Percentiles rank a stretch among this genome's conserved stretches.
These are phyloP conservation scores for Syzygium oleosum DNA, from an alignment of 345 rosid genomes.

Conservation along the genomic window DNA sequence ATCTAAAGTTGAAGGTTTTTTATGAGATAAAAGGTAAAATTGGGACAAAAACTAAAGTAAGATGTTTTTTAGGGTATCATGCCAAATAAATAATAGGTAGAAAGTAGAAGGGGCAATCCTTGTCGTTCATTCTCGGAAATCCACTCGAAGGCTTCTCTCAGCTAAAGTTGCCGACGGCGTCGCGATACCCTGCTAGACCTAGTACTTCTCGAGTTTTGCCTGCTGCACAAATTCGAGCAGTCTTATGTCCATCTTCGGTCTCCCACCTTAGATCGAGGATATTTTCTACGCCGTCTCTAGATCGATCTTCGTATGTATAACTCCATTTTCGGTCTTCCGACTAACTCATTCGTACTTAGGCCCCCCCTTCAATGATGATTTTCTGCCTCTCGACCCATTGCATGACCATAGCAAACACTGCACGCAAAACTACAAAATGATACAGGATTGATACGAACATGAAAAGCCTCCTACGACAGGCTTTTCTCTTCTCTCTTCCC, in stretches of 20 bases:
- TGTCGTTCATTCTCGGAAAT: neutral
- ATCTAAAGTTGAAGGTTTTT: too few relatives aligned
- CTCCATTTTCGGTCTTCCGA: too few relatives aligned
- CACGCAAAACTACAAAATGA: neutral
- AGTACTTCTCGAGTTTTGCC: neutral
- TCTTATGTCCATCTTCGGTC: neutral
- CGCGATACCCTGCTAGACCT: neutral
- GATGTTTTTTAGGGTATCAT: too few relatives aligned
- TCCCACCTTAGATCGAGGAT: too few relatives aligned
- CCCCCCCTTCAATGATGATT: neutral
- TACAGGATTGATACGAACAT: neutral
- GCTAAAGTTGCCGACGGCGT: neutral
- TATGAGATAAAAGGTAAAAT: too few relatives aligned
- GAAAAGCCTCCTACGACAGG: neutral
- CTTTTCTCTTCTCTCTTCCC: neutral
- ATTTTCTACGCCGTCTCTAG: too few relatives aligned
- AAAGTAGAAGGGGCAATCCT: neutral
- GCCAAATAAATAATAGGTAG: neutral
- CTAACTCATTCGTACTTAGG: too few relatives aligned
- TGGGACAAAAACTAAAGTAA: too few relatives aligned
- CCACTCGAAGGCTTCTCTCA: neutral
- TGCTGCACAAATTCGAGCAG: neutral
- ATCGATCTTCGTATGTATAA: too few relatives aligned
- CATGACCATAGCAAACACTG: neutral
- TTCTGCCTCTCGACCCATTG: neutral